Evolutionary conservation across 1,284 basidiomycete genomes (phyloP), one percentile per base, ranked within the genome.

Genomic region (Tylopilus microsporus): DNA sequence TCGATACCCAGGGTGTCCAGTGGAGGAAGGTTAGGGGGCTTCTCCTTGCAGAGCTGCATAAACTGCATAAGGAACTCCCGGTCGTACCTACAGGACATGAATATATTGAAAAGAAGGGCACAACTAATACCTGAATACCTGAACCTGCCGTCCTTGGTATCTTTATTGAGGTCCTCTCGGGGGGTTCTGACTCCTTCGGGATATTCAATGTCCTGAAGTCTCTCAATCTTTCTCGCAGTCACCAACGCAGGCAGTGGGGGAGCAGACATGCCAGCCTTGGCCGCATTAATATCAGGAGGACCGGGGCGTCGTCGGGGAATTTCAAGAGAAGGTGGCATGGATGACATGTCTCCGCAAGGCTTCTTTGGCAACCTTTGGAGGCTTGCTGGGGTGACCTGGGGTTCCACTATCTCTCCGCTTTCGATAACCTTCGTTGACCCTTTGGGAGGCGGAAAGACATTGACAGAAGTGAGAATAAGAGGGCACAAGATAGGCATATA

Each of bases 31-130:
- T 84, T 83, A 58, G 90, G 91, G 1, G 97, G 96, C 76, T 94
- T 96, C 75, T 98, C 95, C 74, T 88, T 92, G 81, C 94, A 99
- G 58, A 97, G 79, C 45, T 79, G 79, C 93, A 98, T 96, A 79
- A 99, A 99, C 72, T 99, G 97, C 63, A 99, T 76, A 37, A 99
- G 81, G 85, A 99, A 99, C 49, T 96, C 93, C 53, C 96, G 93
- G 75, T 98, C 94, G 74, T 99, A 99, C 67, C 95, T 91, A 48
- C 11, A 49, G n/a, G 18, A 58, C 21, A 21, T 60, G 36, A 62
- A 47, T 30, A 67, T 51, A 55, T 25, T 4, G 34, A 47, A 49
- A 46, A 21, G 32, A 59, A 45, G 45, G 45, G 19, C 4, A 46
- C 1, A 9, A 13, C 16, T 18, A 13, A 39, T 19, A 10, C 9